Evolutionary conservation across 2,329 filamentous ascomycete genomes (phyloP).

Genomic region (Dendryphion nanum): DNA sequence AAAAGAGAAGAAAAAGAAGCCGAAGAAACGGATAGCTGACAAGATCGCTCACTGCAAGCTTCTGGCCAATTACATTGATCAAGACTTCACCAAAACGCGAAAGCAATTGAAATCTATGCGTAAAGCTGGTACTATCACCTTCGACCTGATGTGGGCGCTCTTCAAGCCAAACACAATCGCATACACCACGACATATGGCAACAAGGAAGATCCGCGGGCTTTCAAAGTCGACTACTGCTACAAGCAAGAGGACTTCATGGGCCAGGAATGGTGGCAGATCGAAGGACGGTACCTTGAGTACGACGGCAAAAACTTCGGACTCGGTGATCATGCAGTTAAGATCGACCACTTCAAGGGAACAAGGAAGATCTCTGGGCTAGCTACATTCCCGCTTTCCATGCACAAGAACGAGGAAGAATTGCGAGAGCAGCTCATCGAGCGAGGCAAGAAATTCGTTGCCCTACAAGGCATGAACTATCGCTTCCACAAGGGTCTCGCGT

Average conservation of each 20-base stretch:
- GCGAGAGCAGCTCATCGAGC: conserved; percentile 66
- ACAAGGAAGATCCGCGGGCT: conserved; percentile 71
- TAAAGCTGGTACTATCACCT: conserved; percentile 80
- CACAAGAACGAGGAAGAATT: conserved; percentile 62
- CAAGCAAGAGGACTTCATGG: conserved; percentile 67
- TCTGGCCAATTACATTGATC: conserved; percentile 73
- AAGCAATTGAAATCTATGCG: conserved; percentile 79
- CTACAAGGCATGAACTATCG: conserved; percentile 83
- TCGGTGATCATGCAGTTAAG: conserved; percentile 67
- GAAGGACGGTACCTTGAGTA: conserved; percentile 82
- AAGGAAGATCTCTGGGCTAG: conserved; percentile 75
- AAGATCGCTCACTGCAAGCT: conserved; percentile 68
- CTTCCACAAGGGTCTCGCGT: conserved; percentile 79
- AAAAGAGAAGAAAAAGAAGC: conserved; percentile 62
- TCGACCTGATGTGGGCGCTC: conserved; percentile 83
- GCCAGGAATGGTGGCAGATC: conserved; percentile 72
- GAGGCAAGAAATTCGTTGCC: conserved; percentile 79
- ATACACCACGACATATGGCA: conserved; percentile 74
- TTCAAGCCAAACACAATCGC: conserved; percentile 84
- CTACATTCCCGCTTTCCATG: conserved; percentile 75
- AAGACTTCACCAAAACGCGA: conserved; percentile 76
- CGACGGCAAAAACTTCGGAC: conserved; percentile 82
- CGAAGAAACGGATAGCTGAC: conserved; percentile 55
- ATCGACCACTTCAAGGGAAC: conserved; percentile 76
- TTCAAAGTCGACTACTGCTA: conserved; percentile 79